Percentiles rank a stretch among this genome's conserved stretches.
Evolutionary conservation across 2,329 filamentous ascomycete species (phyloP).

Genomic region (Nemania diffusa): DNA sequence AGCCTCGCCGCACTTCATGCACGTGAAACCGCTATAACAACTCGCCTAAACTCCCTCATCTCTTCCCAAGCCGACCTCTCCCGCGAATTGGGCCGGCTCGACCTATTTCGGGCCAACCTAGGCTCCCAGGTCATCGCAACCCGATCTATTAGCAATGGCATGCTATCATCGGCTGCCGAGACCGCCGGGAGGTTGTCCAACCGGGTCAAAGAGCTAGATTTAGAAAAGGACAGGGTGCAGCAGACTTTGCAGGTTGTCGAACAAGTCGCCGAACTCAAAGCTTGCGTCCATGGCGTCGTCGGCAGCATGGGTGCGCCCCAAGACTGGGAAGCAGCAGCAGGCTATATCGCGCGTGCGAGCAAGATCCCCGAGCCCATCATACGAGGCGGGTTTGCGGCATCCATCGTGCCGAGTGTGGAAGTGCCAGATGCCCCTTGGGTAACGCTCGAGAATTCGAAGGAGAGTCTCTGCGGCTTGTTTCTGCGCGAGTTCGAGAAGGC

Average conservation of each 20-base stretch:
- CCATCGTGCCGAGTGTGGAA: slow-evolving; percentile 94
- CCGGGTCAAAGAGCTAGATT: slow-evolving; percentile 86
- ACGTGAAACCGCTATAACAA: slow-evolving; percentile 79
- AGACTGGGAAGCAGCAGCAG: slow-evolving; percentile 97
- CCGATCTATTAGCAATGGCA: slow-evolving; percentile 85
- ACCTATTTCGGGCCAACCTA: slow-evolving; percentile 87
- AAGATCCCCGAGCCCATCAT: slow-evolving; percentile 84
- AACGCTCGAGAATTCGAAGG: slow-evolving; percentile 86
- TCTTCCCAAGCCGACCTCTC: slow-evolving; percentile 87
- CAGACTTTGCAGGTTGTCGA: slow-evolving; percentile 92
- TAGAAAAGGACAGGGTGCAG: slow-evolving; percentile 91
- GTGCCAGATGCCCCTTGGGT: slow-evolving; percentile 90
- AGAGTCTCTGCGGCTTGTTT: slow-evolving; percentile 90
- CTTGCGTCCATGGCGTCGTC: slow-evolving; percentile 92
- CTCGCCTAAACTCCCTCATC: slow-evolving; percentile 79
- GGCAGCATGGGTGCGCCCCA: slow-evolving; percentile 98
- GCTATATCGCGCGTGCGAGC: slow-evolving; percentile 84
- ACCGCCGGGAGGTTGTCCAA: slow-evolving; percentile 87
- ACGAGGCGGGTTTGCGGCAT: slow-evolving; percentile 85
- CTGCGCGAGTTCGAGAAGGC: slow-evolving; percentile 95
- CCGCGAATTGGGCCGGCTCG: slow-evolving; percentile 85
- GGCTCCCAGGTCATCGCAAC: slow-evolving; percentile 87
- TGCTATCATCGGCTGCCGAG: slow-evolving; percentile 86
- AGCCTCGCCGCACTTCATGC: slow-evolving; percentile 79
- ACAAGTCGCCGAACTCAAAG: slow-evolving; percentile 95